These are phyloP conservation scores for Ensete ventricosum DNA, from an alignment of 176 grass and related monocot species.

Conservation along the genomic window DNA sequence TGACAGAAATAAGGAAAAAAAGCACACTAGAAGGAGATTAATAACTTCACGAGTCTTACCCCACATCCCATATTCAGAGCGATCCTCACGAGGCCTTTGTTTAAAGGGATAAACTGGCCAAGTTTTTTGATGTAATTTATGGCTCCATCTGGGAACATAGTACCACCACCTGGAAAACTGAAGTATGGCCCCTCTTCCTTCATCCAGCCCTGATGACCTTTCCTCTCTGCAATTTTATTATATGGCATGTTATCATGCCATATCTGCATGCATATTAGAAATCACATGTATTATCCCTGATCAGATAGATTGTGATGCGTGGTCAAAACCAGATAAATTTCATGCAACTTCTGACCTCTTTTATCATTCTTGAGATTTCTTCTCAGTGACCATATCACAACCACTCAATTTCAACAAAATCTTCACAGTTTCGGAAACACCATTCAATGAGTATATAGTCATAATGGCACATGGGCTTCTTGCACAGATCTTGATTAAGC, in stretches of 20 bases:
- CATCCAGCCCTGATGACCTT: constrained; percentile 97
- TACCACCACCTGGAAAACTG: constrained; percentile 83
- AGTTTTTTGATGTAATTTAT: constrained; percentile 73
- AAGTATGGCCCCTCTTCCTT: constrained; percentile 75
- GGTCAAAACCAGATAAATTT: not conserved
- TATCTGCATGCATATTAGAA: constrained; percentile 47
- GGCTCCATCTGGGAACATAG: constrained; percentile 87
- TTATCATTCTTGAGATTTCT: not conserved
- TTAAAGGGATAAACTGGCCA: constrained; percentile 51
- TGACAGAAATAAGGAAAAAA: not conserved
- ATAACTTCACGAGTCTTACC: constrained; percentile 38
- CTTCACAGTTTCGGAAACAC: too few relatives aligned
- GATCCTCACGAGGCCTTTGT: constrained; percentile 53
- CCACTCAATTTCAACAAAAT: too few relatives aligned
- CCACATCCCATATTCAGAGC: constrained; percentile 96
- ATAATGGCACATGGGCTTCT: too few relatives aligned
- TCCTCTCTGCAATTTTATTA: constrained; percentile 87
- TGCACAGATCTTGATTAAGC: too few relatives aligned
- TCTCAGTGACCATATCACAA: too few relatives aligned
- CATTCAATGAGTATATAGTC: too few relatives aligned
- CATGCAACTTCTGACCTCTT: not conserved
- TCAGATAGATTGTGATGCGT: not conserved
- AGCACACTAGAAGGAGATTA: constrained; percentile 1
- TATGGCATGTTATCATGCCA: constrained; percentile 97
- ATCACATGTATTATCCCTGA: not conserved